These are phyloP conservation scores for Penicillium sp. DNA, from an alignment of 2,329 filamentous ascomycete genomes.

Conservation along the genomic window DNA sequence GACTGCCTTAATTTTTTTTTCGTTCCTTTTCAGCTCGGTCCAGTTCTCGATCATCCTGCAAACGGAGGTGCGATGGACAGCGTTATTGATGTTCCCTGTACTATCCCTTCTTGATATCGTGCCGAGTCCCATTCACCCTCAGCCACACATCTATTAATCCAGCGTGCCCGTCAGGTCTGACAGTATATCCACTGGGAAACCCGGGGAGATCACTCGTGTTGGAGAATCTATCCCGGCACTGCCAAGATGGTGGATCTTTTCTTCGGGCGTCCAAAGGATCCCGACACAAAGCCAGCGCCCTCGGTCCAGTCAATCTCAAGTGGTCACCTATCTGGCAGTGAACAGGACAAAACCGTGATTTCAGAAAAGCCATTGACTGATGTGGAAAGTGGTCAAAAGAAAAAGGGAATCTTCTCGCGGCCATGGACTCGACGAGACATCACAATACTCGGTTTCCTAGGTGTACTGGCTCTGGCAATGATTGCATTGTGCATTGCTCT, in stretches of 20 bases:
- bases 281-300: not conserved
- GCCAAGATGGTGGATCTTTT: not conserved
- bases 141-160: slow-evolving; percentile 1
- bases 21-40: not conserved
- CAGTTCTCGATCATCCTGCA: not conserved
- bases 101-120: not conserved
- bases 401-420: slow-evolving; percentile 7
- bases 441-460: slow-evolving; percentile 5
- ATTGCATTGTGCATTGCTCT: slow-evolving; percentile 22
- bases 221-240: not conserved
- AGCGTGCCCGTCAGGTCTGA: not conserved
- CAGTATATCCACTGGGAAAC: not conserved
- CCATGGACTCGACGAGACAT: slow-evolving; percentile 17
- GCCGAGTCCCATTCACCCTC: slow-evolving; percentile 7
- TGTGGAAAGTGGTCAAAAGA: not conserved
- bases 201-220: not conserved
- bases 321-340: slow-evolving; percentile 2
- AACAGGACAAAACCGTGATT: not conserved
- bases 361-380: not conserved
- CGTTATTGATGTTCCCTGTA: not conserved
- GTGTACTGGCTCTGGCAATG: slow-evolving; percentile 11
- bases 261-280: not conserved
- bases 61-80: not conserved
- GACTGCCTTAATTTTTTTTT: not conserved
- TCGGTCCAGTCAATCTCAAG: slow-evolving; percentile 2